Percentiles rank a stretch among this genome's conserved stretches.
phyloP scores from a whole-genome alignment of 192 early-diverging fungal genomes.

The Coemansia sp. region DNA sequence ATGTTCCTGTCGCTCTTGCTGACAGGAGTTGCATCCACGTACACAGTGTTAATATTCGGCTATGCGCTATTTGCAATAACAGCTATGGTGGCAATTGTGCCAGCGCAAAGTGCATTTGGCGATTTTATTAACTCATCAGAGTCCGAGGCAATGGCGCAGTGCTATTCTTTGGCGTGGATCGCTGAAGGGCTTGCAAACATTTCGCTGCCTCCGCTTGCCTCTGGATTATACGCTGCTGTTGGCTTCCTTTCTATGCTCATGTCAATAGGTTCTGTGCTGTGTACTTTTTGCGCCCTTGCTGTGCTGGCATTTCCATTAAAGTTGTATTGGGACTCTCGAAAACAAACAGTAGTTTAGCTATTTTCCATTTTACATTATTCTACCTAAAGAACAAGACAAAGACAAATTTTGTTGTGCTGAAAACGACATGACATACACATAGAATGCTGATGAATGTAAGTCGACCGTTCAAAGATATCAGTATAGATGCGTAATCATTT shows the following conservation, averaged over 20 bases:
- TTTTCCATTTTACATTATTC: too few species aligned
- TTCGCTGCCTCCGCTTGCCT: conserved; percentile 35
- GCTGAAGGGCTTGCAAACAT: conserved; percentile 53
- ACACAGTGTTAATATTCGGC: conserved; percentile 36
- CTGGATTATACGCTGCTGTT: conserved; percentile 21
- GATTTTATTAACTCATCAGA: conserved; percentile 46
- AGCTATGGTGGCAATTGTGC: conserved; percentile 46
- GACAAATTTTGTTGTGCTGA: too few species aligned
- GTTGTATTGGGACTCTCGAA: conserved; percentile 7
- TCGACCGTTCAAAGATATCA: too few species aligned
- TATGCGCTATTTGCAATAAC: conserved; percentile 46
- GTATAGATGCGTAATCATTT: too few species aligned
- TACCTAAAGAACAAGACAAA: too few species aligned
- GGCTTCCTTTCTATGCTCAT: conserved; percentile 42
- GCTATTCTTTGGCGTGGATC: conserved; percentile 49
- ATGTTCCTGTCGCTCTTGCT: conserved; percentile 32
- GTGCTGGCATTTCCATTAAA: conserved; percentile 33
- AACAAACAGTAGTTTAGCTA: background rate
- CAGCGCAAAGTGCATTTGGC: conserved; percentile 54
- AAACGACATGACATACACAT: too few species aligned
- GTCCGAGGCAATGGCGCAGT: conserved; percentile 47
- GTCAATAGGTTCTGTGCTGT: conserved; percentile 39
- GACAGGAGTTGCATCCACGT: conserved; percentile 27
- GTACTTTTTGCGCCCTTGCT: conserved; percentile 17
- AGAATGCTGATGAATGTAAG: too few species aligned